These are phyloP conservation scores for Antitrichia curtipendula DNA, from an alignment of 225 moss, liverwort and hornwort genomes.

Conservation along the genomic window DNA sequence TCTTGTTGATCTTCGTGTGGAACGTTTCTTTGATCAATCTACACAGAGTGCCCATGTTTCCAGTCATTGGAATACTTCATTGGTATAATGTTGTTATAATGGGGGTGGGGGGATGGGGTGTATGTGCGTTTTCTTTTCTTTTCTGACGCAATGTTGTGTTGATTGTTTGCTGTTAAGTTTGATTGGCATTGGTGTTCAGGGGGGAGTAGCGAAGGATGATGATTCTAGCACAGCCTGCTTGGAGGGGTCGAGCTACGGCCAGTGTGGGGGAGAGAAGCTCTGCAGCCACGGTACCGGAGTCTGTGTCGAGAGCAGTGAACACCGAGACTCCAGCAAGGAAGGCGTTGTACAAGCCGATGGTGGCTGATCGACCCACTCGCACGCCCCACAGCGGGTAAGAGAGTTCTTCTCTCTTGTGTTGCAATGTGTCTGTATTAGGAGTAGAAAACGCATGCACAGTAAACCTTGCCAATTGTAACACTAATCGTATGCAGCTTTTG, in stretches of 20 bases:
- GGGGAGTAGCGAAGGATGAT: background rate
- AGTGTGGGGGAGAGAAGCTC: background rate
- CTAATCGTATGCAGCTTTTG: background rate
- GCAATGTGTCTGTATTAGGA: background rate
- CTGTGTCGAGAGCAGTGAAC: background rate
- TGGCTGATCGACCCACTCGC: slow-evolving; percentile 20
- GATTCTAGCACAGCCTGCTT: background rate
- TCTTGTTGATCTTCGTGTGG: background rate
- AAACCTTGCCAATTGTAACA: background rate
- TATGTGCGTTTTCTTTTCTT: background rate
- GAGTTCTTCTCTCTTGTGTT: background rate
- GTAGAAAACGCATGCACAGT: background rate
- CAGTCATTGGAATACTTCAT: background rate
- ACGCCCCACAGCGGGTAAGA: slow-evolving; percentile 43
- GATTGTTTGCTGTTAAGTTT: background rate
- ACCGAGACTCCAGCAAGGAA: background rate
- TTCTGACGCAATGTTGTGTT: background rate
- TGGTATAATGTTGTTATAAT: background rate
- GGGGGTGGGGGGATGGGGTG: too few species aligned
- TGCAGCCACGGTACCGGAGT: background rate
- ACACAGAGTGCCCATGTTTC: background rate
- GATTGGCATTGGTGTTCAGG: background rate
- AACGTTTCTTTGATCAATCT: background rate
- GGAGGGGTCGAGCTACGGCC: slow-evolving; percentile 1
- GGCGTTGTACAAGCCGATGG: slow-evolving; percentile 18